A percentile compares a stretch with the other conserved stretches of the same genome.
Conservation (phyloP, 768 basidiomycete species). For the Trametopsis cervina region DNA sequence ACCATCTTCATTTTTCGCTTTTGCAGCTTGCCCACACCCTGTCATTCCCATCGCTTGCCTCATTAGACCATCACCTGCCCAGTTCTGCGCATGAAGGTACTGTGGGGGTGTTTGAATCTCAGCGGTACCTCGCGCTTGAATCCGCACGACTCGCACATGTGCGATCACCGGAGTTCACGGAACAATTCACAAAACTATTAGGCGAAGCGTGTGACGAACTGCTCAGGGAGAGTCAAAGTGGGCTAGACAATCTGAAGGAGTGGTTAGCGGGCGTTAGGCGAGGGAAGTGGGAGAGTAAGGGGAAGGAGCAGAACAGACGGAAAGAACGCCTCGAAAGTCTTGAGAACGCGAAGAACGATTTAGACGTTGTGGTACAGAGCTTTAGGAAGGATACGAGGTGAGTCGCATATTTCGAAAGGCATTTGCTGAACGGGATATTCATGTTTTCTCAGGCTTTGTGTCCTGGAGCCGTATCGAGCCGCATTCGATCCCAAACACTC, state of each 20-base stretch:
- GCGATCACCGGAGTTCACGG: constrained; percentile 34
- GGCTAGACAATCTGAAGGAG: constrained; percentile 32
- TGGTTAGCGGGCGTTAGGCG: constrained; percentile 42
- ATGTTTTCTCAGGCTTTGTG: constrained; percentile 28
- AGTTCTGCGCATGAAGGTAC: constrained; percentile 33
- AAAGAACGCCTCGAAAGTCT: constrained; percentile 31
- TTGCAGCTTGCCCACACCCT: constrained; percentile 19
- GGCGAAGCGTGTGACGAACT: constrained; percentile 48
- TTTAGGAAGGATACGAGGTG: constrained; percentile 51
- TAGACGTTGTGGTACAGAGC: constrained; percentile 32
- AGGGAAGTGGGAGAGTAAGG: constrained; percentile 30
- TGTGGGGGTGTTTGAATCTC: constrained; percentile 70
- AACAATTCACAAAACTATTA: constrained; percentile 38
- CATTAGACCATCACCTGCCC: not conserved
- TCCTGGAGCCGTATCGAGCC: constrained; percentile 57
- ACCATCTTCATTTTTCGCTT: constrained; percentile 20
- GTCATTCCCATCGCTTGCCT: constrained; percentile 9
- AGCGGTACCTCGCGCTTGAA: constrained; percentile 65
- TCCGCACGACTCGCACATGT: constrained; percentile 46
- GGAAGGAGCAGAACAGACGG: constrained; percentile 26
- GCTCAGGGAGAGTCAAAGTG: constrained; percentile 35
- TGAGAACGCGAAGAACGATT: constrained; percentile 28
- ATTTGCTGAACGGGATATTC: not conserved
- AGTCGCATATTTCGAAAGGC: constrained; percentile 1
- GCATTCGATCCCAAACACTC: constrained; percentile 36